These are phyloP conservation scores for Vigna nakashimae DNA, from an alignment of 306 rosid genomes.

Conservation along the genomic window DNA sequence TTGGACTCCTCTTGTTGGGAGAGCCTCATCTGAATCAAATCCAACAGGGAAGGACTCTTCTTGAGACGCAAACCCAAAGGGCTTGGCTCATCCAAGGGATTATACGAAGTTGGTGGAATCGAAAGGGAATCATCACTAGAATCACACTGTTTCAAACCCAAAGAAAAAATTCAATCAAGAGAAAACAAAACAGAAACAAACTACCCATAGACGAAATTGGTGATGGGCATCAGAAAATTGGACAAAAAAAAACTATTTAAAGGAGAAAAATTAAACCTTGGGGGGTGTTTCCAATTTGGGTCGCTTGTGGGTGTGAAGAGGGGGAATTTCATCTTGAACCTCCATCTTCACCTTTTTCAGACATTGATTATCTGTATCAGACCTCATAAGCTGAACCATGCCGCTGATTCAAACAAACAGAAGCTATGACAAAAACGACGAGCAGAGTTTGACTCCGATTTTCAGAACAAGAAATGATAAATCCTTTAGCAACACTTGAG, in stretches of 20 bases:
- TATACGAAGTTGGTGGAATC: slow-evolving; percentile 43
- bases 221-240: slow-evolving; percentile 1
- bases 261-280: slow-evolving; percentile 52
- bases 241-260: not conserved
- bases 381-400: slow-evolving; percentile 77
- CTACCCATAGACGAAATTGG: not conserved
- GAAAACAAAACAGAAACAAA: not conserved
- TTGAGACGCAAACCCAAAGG: slow-evolving; percentile 80
- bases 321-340: slow-evolving; percentile 48
- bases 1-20: slow-evolving; percentile 51
- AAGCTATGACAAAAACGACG: not conserved
- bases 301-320: slow-evolving; percentile 56
- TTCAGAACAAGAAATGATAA: not conserved
- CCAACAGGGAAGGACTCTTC: slow-evolving; percentile 87
- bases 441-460: slow-evolving; percentile 21
- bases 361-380: slow-evolving; percentile 46
- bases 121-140: slow-evolving; percentile 38
- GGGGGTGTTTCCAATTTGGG: slow-evolving; percentile 48
- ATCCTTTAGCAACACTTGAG: not conserved
- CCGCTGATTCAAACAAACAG: not conserved
- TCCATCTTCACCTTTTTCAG: slow-evolving; percentile 63
- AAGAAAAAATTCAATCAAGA: not conserved
- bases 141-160: slow-evolving; percentile 43
- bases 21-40: slow-evolving; percentile 86
- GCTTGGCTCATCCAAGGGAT: slow-evolving; percentile 84